Evolutionary conservation across 768 basidiomycete species (phyloP).

Genomic region (Amanita exitialis): DNA sequence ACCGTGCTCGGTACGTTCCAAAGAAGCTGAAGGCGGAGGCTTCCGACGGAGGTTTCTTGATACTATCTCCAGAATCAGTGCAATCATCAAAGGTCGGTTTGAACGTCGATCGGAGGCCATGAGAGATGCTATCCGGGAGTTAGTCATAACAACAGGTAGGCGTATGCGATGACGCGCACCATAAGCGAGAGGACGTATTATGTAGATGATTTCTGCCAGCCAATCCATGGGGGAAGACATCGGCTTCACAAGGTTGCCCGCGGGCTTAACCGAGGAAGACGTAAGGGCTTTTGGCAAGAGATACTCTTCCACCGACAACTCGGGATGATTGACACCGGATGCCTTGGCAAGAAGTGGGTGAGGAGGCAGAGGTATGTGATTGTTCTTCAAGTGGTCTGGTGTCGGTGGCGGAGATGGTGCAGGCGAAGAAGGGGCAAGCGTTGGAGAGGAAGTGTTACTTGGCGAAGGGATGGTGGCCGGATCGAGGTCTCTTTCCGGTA

Average conservation of each 20-base stretch:
- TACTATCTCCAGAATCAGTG: slow-evolving; percentile 60
- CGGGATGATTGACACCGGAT: slow-evolving; percentile 16
- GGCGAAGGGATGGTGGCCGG: slow-evolving; percentile 51
- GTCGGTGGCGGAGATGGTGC: slow-evolving; percentile 47
- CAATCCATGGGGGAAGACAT: slow-evolving; percentile 61
- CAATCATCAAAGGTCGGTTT: slow-evolving; percentile 53
- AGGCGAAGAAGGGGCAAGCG: slow-evolving; percentile 48
- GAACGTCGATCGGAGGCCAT: slow-evolving; percentile 37
- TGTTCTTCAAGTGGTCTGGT: slow-evolving; percentile 77
- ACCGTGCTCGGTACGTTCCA: slow-evolving; percentile 75
- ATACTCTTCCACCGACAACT: slow-evolving; percentile 64
- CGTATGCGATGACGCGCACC: slow-evolving; percentile 31
- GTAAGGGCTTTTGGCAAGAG: slow-evolving; percentile 76
- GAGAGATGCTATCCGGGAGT: slow-evolving; percentile 23
- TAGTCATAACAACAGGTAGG: slow-evolving; percentile 5
- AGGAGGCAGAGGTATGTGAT: slow-evolving; percentile 54
- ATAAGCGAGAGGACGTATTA: slow-evolving; percentile 67
- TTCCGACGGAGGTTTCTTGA: slow-evolving; percentile 66
- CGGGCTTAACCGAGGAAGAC: slow-evolving; percentile 60
- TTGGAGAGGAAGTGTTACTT: slow-evolving; percentile 47
- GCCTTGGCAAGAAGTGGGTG: slow-evolving; percentile 40
- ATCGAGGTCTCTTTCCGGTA: slow-evolving; percentile 86
- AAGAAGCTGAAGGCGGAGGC: slow-evolving; percentile 46
- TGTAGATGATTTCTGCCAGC: slow-evolving; percentile 63
- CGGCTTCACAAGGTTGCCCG: slow-evolving; percentile 53